phyloP scores from a whole-genome alignment of 352 stramenopile species.

The Phytopythium montanum region DNA sequence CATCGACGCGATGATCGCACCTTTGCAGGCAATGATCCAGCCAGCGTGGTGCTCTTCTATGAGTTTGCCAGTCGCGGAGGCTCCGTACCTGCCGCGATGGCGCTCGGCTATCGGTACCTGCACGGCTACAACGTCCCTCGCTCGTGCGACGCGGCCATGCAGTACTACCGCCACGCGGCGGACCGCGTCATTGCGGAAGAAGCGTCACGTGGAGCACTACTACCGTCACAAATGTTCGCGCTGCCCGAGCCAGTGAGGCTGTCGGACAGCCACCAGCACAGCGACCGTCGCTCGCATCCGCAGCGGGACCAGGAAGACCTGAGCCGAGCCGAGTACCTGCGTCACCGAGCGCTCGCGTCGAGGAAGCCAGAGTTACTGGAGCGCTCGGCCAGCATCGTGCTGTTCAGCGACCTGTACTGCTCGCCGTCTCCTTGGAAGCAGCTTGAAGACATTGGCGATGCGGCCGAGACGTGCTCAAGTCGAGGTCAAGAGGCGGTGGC shows the following conservation, averaged over 20 bases:
- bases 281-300: conserved; percentile 13
- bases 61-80: conserved; percentile 50
- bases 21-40: conserved; percentile 11
- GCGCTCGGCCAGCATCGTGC: conserved; percentile 44
- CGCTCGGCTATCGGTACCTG: conserved; percentile 63
- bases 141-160: conserved; percentile 52
- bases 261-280: conserved; percentile 27
- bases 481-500: conserved; percentile 24
- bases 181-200: conserved; percentile 38
- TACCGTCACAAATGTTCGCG: conserved; percentile 35
- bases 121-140: conserved; percentile 45
- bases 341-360: conserved; percentile 26
- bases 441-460: background rate
- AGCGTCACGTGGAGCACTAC: conserved; percentile 12
- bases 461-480: conserved; percentile 6
- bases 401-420: conserved; percentile 55
- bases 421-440: background rate
- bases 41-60: conserved; percentile 38
- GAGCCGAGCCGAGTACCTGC: conserved; percentile 46
- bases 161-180: conserved; percentile 75
- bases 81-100: conserved; percentile 44
- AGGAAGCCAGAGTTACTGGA: conserved; percentile 32
- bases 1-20: background rate
- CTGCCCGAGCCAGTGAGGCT: conserved; percentile 26
- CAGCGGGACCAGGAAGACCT: conserved; percentile 27